Base-by-base conservation (phyloP, 305 asterid species). In the Fraxinus platypoda region DNA sequence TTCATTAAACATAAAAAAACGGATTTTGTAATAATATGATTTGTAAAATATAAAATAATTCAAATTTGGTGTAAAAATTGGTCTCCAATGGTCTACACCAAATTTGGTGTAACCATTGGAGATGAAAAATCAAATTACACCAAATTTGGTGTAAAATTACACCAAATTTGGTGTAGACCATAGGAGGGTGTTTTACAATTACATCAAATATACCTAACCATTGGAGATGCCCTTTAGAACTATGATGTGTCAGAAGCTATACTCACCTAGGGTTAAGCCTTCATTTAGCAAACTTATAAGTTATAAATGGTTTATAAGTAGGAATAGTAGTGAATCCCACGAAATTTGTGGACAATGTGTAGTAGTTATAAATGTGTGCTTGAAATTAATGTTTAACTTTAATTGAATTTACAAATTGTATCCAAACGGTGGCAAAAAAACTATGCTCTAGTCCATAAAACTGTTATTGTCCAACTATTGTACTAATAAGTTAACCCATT, bases 341-440 rank as follows among this genome's bases (percentile, higher is more conserved):
- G 3, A 37, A 37, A 46, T 13, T 19, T 46, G 6, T 13, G 19
- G 2, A 46, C 19, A 49, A 49, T 15, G 59, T 15, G 6, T 15
- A 49, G 59, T 49, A 49, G 59, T 49, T 49, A 15, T 49, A 17
- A 49, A 49, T 15, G 59, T 4, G 21, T 49, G 3, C 21, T 49
- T 49, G 59, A 49, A 13, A 49, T 49, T 49, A 1, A 13, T 49
- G 59, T 15, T 15, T 49, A 15, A 49, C 59, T 49, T 15, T 49
- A 15, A 49, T 17, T 49, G 59, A 49, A 49, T 13, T 46, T 49
- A 49, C 6, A 49, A 49, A 49, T 46, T 15, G 19, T 49, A 49
- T 49, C 59, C 59, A 49, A 49, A 49, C 7, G 59, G 59, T 15
- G 21, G 59, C 52, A 78, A 34, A 80, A 80, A 81, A 52, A 59